These are phyloP conservation scores for Westerdykella aurantiaca DNA, from an alignment of 2,329 filamentous ascomycete genomes.

Conservation along the genomic window DNA sequence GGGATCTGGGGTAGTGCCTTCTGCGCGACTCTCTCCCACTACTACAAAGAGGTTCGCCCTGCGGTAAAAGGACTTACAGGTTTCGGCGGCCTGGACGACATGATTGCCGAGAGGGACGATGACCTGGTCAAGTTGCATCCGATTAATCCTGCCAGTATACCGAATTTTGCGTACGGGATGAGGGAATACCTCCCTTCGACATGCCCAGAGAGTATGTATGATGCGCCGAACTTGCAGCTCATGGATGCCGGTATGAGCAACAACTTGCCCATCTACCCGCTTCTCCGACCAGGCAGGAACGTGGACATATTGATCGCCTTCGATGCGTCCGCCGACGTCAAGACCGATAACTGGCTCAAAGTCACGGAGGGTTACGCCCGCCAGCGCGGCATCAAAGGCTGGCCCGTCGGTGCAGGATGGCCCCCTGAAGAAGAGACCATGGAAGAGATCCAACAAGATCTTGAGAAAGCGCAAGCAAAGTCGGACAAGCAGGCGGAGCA, in stretches of 20 bases:
- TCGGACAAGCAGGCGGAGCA: slow-evolving; percentile 55
- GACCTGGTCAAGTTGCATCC: slow-evolving; percentile 90
- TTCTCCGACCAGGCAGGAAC: slow-evolving; percentile 79
- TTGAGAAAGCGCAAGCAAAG: slow-evolving; percentile 62
- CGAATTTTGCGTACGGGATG: slow-evolving; percentile 85
- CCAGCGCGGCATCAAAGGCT: slow-evolving; percentile 85
- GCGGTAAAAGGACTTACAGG: slow-evolving; percentile 69
- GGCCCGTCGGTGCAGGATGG: slow-evolving; percentile 95
- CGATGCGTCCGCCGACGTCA: slow-evolving; percentile 89
- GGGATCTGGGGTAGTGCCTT: slow-evolving; percentile 97
- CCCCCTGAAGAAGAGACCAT: slow-evolving; percentile 58
- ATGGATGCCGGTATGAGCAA: slow-evolving; percentile 99
- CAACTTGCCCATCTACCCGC: slow-evolving; percentile 91
- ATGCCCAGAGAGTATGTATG: slow-evolving; percentile 70
- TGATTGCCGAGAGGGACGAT: slow-evolving; percentile 76
- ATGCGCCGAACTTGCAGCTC: slow-evolving; percentile 55
- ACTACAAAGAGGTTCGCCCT: slow-evolving; percentile 90
- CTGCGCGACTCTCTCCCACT: slow-evolving; percentile 90
- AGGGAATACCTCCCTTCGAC: slow-evolving; percentile 66
- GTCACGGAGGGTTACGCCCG: slow-evolving; percentile 89
- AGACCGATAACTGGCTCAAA: slow-evolving; percentile 91
- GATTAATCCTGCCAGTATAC: slow-evolving; percentile 83
- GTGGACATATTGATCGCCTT: slow-evolving; percentile 90
- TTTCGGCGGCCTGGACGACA: slow-evolving; percentile 68
- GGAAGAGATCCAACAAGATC: slow-evolving; percentile 56